Conservation (phyloP, 495 filamentous ascomycete species). For the Rhypophila decipiens region DNA sequence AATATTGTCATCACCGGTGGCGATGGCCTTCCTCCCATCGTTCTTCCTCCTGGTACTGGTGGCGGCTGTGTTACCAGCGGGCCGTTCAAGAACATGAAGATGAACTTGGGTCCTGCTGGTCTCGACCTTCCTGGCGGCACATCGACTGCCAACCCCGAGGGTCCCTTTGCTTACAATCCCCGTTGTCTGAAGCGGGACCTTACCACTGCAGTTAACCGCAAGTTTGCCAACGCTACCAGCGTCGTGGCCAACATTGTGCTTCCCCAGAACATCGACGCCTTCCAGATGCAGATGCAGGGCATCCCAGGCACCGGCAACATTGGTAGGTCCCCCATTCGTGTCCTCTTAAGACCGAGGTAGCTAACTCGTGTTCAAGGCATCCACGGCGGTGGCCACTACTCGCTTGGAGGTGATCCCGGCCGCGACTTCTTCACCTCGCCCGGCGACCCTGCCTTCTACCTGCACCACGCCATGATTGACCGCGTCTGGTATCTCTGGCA, state of each 20-base stretch:
- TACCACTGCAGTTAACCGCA: neutral
- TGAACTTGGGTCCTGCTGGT: conserved; percentile 39
- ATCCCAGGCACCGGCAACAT: neutral
- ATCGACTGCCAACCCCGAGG: neutral
- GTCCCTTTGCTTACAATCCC: neutral
- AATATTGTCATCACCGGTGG: conserved; percentile 1
- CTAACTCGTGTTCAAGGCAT: too few species aligned
- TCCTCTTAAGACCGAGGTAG: too few species aligned
- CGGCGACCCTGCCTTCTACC: conserved; percentile 60
- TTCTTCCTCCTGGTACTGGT: conserved; percentile 43
- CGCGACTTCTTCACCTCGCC: conserved; percentile 52
- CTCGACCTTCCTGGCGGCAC: neutral
- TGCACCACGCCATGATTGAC: conserved; percentile 63
- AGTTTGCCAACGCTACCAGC: neutral
- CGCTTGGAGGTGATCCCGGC: conserved; percentile 53
- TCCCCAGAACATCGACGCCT: neutral
- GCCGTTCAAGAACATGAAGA: conserved; percentile 43
- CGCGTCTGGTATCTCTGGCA: conserved; percentile 66
- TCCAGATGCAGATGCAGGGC: neutral
- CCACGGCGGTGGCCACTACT: conserved; percentile 59
- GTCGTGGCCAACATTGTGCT: neutral
- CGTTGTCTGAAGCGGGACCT: neutral
- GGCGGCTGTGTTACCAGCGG: conserved; percentile 57
- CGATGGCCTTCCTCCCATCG: neutral
- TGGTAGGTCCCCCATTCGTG: too few species aligned